Evolutionary conservation across 805 yeast species (phyloP).

Genomic region (Nakazawaea wyomingensis): DNA sequence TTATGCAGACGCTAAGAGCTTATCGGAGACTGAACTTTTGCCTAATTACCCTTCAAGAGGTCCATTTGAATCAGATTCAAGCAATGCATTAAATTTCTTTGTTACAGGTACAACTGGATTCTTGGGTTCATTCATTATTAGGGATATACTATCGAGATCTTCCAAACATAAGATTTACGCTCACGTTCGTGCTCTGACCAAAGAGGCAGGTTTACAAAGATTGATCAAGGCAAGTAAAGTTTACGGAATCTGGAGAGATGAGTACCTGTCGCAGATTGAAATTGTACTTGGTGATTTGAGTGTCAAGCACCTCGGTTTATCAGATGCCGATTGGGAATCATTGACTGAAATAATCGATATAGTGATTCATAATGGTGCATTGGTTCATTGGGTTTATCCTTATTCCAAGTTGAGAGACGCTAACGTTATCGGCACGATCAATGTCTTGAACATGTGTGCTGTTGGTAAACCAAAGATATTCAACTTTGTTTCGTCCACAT

Average conservation of each 20-base stretch:
- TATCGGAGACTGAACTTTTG: conserved; percentile 36
- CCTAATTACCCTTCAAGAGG: conserved; percentile 41
- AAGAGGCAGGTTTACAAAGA: conserved; percentile 69
- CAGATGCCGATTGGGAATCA: conserved; percentile 47
- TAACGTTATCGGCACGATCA: conserved; percentile 83
- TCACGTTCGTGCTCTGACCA: conserved; percentile 82
- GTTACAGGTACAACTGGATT: conserved; percentile 97
- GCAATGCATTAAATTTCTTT: conserved; percentile 53
- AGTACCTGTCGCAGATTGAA: conserved; percentile 51
- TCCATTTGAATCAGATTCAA: conserved; percentile 28
- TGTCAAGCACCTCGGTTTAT: conserved; percentile 64
- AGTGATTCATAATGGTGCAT: conserved; percentile 93
- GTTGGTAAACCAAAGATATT: conserved; percentile 81
- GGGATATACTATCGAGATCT: conserved; percentile 62
- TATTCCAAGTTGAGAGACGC: conserved; percentile 87
- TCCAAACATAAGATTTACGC: conserved; percentile 62
- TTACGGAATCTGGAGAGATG: conserved; percentile 75
- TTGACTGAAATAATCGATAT: conserved; percentile 66
- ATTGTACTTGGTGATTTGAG: conserved; percentile 83
- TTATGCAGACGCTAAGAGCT: conserved; percentile 66
- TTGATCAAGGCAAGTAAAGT: conserved; percentile 68
- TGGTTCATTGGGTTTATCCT: conserved; percentile 98
- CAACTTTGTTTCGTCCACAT: conserved; percentile 93
- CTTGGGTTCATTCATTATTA: conserved; percentile 82
- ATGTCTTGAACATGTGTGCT: conserved; percentile 73